Evolutionary conservation across 352 stramenopile species (phyloP), one percentile per base, ranked within the genome.

Genomic region (Thalassiosira exigua): DNA sequence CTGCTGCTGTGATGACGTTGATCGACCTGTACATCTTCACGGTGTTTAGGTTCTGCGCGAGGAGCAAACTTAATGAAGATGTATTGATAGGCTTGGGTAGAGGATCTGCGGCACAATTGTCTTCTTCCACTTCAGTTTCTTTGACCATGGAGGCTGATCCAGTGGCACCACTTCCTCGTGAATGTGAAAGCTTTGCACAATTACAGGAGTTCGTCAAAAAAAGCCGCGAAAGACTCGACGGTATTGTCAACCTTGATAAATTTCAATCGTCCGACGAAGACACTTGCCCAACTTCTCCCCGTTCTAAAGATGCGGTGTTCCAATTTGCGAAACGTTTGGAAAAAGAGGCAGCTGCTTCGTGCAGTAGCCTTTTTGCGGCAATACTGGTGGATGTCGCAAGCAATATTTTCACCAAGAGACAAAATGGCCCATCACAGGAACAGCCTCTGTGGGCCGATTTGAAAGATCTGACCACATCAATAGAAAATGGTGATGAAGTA

Each of bases 21-120:
- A 80, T 75, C 60, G 84, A 93, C 86, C 79, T 93, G 5, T 93
- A 91, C 44, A 65, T 91, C 51, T 85, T 89, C 9, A 92, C 88
- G 24, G 84, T 90, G 17, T 89, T 93, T 57, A 84, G 88, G 17
- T 56, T 92, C 32, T 94, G 86, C 68, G 27, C 54, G 21, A 59
- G 82, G 24, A 90, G 64, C 41, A 75, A 59, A 61, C 66, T 46
- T 27, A 89, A 92, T 54, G 88, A 94, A 84, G 61, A 82, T 52
- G 56, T 88, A n/a, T 62, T 87, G 44, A 83, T 86, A 52, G 81
- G 77, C 21, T 83, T 89, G 42, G 70, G 67, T 4, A 80, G 75
- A 68, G 46, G 70, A 19, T 50, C 67, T 27, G 33, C 14, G 29
- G 51, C 57, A 48, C 26, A 29, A 3, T 73, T 57, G 9, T 32